phyloP scores from a whole-genome alignment of 352 stramenopile genomes.

The Globisporangium iwayamae region DNA sequence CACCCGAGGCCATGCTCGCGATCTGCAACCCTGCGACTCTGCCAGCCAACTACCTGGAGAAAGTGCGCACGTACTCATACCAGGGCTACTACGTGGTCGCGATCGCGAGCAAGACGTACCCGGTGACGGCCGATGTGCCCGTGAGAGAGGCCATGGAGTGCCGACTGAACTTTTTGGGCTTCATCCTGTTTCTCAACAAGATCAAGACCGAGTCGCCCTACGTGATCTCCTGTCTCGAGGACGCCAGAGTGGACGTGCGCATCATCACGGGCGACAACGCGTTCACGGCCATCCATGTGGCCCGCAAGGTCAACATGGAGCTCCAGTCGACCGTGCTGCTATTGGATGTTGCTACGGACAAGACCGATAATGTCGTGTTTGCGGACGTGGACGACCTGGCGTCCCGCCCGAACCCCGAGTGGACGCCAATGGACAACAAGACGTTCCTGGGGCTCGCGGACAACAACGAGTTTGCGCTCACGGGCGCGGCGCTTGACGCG shows the following conservation, averaged over 20 bases:
- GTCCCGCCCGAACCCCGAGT: constrained; percentile 20
- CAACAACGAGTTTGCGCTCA: constrained; percentile 65
- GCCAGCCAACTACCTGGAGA: constrained; percentile 65
- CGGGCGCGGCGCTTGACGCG: constrained; percentile 51
- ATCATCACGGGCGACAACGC: constrained; percentile 91
- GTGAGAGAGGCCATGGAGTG: constrained; percentile 77
- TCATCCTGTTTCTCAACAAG: constrained; percentile 89
- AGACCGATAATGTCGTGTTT: constrained; percentile 34
- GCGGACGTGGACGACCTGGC: constrained; percentile 59
- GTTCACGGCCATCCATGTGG: constrained; percentile 70
- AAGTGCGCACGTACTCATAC: constrained; percentile 56
- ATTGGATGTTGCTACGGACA: constrained; percentile 26
- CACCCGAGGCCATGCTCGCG: constrained; percentile 48
- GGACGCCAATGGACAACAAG: constrained; percentile 37
- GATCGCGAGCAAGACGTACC: constrained; percentile 56
- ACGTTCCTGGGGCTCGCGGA: constrained; percentile 50
- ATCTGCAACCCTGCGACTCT: constrained; percentile 67
- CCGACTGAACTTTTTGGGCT: constrained; percentile 73
- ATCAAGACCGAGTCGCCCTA: constrained; percentile 83
- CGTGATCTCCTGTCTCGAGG: constrained; percentile 74
- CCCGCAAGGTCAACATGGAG: constrained; percentile 73
- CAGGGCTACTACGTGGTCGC: constrained; percentile 85
- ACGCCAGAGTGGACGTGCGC: constrained; percentile 69
- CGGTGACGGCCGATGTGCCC: constrained; percentile 41
- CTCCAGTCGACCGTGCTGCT: constrained; percentile 52